Base-by-base conservation (phyloP, 2,329 filamentous ascomycete genomes). In the Metarhizium rileyi region DNA sequence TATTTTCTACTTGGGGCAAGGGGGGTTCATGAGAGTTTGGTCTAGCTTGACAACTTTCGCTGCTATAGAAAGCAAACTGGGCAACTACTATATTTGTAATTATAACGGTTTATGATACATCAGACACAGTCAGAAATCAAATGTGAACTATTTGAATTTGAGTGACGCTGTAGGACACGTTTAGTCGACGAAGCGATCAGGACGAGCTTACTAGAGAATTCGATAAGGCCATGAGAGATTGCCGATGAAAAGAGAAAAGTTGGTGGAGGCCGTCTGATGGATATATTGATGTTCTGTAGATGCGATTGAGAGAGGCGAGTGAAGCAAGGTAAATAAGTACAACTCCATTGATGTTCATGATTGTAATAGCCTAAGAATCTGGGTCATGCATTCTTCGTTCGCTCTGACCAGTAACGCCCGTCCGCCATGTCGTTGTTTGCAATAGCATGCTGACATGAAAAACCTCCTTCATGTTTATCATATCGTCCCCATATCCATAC, bases 21-120 rank as follows among this genome's bases (percentile, higher is more conserved):
- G n/a, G 28, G 28, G 48, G 35, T 44, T 46, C 9, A n/a, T 12
- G 25, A 42, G 23, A 14, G 43, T 12, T 22, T 38, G 18, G 23
- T 7, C 48, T 48, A 53, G 27, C 46, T 55, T 53, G 52, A 44
- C 51, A 14, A 25, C 35, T 51, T 53, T 50, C 48, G 53, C 48
- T 46, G 52, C 47, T 28, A 56, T 61, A 59, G 56, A 61, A 51
- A 53, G 51, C 40, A 50, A 53, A 47, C 52, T 5, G 49, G 52
- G 55, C 51, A 52, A 55, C 56, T 52, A 51, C 47, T 42, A 52
- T 50, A 47, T 35, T 52, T 61, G 56, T 61, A 59, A 54, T 60
- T 57, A 48, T 59, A 56, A 60, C 52, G 57, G 52, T 47, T 58
- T 52, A 52, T 44, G 52, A 54, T 40, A 8, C 9, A 18, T 38